Evolutionary conservation across 2,329 filamentous ascomycete species (phyloP).

Genomic region (Didymellaceae sp.): DNA sequence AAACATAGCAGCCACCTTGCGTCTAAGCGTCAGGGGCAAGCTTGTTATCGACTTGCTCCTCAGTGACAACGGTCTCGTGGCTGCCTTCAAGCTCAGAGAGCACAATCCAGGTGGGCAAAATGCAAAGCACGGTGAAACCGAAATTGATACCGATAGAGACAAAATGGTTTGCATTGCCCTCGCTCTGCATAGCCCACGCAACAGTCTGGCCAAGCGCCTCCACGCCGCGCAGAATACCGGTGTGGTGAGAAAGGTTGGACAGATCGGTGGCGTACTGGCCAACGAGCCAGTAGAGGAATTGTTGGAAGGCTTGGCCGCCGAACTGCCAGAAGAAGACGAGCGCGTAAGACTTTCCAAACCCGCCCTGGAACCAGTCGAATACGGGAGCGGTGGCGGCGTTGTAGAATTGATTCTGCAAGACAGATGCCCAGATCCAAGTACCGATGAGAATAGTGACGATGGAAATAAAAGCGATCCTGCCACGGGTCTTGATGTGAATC

Average conservation of each 20-base stretch:
- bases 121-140: slow-evolving; percentile 39
- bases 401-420: slow-evolving; percentile 45
- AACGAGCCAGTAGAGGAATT: slow-evolving; percentile 47
- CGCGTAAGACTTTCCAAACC: slow-evolving; percentile 44
- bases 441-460: slow-evolving; percentile 42
- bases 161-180: slow-evolving; percentile 46
- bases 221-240: slow-evolving; percentile 45
- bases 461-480: slow-evolving; percentile 34
- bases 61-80: slow-evolving; percentile 36
- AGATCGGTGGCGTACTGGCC: slow-evolving; percentile 47
- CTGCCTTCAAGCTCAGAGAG: slow-evolving; percentile 40
- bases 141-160: slow-evolving; percentile 48
- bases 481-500: slow-evolving; percentile 44
- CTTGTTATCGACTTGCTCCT: slow-evolving; percentile 25
- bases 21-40: slow-evolving; percentile 3
- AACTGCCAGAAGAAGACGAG: slow-evolving; percentile 48
- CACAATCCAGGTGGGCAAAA: slow-evolving; percentile 45
- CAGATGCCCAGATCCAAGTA: slow-evolving; percentile 46
- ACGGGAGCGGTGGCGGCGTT: slow-evolving; percentile 33
- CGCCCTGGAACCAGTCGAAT: slow-evolving; percentile 45
- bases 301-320: slow-evolving; percentile 46
- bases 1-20: not conserved
- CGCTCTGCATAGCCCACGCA: slow-evolving; percentile 47
- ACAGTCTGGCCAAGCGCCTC: slow-evolving; percentile 46
- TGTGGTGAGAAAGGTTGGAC: slow-evolving; percentile 41